Evolutionary conservation across 139 green algal species (phyloP).

Genomic region (Mesotaenium endlicherianum): DNA sequence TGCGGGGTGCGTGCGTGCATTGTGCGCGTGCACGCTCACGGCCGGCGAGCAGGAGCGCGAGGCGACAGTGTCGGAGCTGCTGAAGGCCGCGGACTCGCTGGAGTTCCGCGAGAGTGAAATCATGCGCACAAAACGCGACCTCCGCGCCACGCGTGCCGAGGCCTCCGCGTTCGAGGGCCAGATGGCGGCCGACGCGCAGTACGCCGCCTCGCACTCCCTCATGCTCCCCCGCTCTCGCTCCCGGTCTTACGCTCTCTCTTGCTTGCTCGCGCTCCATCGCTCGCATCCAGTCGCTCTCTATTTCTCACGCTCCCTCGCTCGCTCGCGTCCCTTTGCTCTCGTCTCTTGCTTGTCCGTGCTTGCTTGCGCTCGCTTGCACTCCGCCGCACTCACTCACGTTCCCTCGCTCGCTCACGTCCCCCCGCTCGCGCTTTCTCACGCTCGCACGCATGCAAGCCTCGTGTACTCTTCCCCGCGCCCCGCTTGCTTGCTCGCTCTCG

Average conservation of each 20-base stretch:
- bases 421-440: background rate
- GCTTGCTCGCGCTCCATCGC: background rate
- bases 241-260: background rate
- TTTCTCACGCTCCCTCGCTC: background rate
- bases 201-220: too few relatives aligned
- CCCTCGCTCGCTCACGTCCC: background rate
- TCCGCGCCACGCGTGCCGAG: slow-evolving; percentile 20
- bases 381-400: background rate
- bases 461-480: too few relatives aligned
- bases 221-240: too few relatives aligned
- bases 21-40: too few relatives aligned
- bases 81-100: slow-evolving; percentile 22
- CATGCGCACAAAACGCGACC: slow-evolving; percentile 4
- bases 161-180: slow-evolving; percentile 18
- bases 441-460: too few relatives aligned
- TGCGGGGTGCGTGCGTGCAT: too few relatives aligned
- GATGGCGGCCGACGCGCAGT: background rate
- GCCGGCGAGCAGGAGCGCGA: background rate
- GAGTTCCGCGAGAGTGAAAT: slow-evolving; percentile 45
- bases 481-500: too few relatives aligned
- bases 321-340: background rate
- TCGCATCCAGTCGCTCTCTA: background rate
- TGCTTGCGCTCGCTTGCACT: background rate
- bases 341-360: background rate
- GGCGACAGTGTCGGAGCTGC: slow-evolving; percentile 14